These are phyloP conservation scores for Xerocomus nothofagi DNA, from an alignment of 1,284 basidiomycete genomes.

Conservation along the genomic window DNA sequence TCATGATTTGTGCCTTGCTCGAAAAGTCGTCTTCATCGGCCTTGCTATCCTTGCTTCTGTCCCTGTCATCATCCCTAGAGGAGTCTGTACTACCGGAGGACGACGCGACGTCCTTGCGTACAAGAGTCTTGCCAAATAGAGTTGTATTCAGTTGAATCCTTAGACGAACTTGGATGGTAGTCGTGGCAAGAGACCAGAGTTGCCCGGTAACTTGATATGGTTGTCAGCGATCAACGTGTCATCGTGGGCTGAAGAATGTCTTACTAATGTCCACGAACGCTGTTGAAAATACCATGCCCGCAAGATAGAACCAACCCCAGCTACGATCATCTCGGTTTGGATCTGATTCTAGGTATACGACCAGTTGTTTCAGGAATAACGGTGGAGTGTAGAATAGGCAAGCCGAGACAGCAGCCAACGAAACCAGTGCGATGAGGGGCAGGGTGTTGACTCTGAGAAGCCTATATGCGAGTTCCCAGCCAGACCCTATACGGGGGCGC, in stretches of 20 bases:
- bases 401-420: slow-evolving; percentile 63
- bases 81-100: slow-evolving; percentile 41
- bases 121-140: slow-evolving; percentile 86
- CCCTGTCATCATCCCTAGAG: slow-evolving; percentile 26
- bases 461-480: slow-evolving; percentile 61
- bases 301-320: slow-evolving; percentile 76
- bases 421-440: slow-evolving; percentile 45
- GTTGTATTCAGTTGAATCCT: slow-evolving; percentile 83
- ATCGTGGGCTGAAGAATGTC: slow-evolving; percentile 22
- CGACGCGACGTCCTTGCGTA: slow-evolving; percentile 83
- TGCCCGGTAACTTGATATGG: slow-evolving; percentile 43
- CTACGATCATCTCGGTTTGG: slow-evolving; percentile 50
- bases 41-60: slow-evolving; percentile 35
- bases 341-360: slow-evolving; percentile 72
- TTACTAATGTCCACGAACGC: slow-evolving; percentile 59
- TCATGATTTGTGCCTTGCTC: slow-evolving; percentile 86
- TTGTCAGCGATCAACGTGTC: slow-evolving; percentile 4
- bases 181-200: slow-evolving; percentile 73
- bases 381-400: slow-evolving; percentile 78
- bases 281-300: slow-evolving; percentile 68
- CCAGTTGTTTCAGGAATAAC: slow-evolving; percentile 69
- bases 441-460: slow-evolving; percentile 54
- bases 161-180: slow-evolving; percentile 70
- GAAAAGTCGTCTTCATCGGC: slow-evolving; percentile 77
- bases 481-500: slow-evolving; percentile 47